Evolutionary conservation across 2,329 filamentous ascomycete species (phyloP).

Genomic region (Zalaria sp.): DNA sequence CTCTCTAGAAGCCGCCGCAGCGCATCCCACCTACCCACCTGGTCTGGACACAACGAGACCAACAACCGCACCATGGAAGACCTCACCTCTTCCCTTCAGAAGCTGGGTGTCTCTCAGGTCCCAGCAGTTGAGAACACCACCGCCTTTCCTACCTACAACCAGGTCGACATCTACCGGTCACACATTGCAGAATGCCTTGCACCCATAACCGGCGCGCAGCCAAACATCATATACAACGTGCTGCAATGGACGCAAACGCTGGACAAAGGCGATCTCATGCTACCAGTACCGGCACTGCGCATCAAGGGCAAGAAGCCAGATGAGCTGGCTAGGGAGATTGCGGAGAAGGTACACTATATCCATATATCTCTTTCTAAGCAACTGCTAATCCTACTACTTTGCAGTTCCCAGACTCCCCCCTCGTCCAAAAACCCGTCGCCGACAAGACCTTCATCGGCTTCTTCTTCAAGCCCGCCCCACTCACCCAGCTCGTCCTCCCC

Average conservation of each 20-base stretch:
- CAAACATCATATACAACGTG: constrained; percentile 56
- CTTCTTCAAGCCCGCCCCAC: constrained; percentile 59
- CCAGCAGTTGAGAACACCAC: constrained; percentile 24
- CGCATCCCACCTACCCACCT: neutral
- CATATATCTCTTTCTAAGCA: neutral
- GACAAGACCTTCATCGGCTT: constrained; percentile 61
- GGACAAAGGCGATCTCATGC: constrained; percentile 69
- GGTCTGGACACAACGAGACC: constrained; percentile 1
- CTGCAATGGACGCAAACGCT: constrained; percentile 66
- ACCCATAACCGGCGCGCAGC: constrained; percentile 55
- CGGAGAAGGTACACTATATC: constrained; percentile 23
- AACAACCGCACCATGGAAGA: constrained; percentile 14
- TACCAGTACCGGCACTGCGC: constrained; percentile 67
- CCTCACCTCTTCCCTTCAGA: constrained; percentile 20
- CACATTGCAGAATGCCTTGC: constrained; percentile 58
- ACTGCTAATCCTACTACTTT: neutral
- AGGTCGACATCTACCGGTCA: constrained; percentile 64
- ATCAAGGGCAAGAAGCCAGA: constrained; percentile 52
- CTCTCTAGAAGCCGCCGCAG: no score
- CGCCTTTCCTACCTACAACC: constrained; percentile 53
- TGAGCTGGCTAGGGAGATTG: constrained; percentile 41
- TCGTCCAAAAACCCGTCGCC: constrained; percentile 56
- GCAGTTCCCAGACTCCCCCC: constrained; percentile 61
- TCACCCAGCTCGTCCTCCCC: constrained; percentile 53
- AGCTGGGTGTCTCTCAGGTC: constrained; percentile 22